Evolutionary conservation across 1,284 basidiomycete genomes (phyloP).

Genomic region (Sporisorium iseilematis-ciliati): DNA sequence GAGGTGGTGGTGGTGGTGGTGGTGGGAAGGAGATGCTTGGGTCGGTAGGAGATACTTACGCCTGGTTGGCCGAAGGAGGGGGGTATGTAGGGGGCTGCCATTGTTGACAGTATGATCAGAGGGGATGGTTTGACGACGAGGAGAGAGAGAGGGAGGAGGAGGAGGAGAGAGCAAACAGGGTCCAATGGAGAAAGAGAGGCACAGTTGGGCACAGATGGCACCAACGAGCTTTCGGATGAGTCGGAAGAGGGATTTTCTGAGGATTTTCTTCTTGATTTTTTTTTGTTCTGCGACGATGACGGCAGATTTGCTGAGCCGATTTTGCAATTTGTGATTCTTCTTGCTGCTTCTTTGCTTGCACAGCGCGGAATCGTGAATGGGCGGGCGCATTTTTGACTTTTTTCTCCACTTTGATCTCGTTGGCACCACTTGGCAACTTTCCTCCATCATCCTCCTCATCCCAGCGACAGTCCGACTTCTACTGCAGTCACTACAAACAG

Average conservation of each 20-base stretch:
- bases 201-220: no score
- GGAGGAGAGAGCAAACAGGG: not conserved
- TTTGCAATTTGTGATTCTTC: not conserved
- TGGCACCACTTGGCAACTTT: not conserved
- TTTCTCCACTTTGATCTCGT: constrained; percentile 13
- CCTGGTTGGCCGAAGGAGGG: constrained; percentile 53
- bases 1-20: constrained; percentile 4
- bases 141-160: not conserved
- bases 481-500: not conserved
- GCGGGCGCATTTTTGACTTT: no score
- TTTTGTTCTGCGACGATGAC: not conserved
- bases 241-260: not conserved
- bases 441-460: constrained; percentile 3
- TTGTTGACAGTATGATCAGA: not conserved
- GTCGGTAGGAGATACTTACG: constrained; percentile 52
- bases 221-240: not conserved
- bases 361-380: not conserved
- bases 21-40: constrained; percentile 25
- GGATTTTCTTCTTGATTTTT: constrained; percentile 12
- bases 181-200: not conserved
- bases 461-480: not conserved
- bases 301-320: no score
- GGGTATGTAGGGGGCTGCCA: constrained; percentile 34
- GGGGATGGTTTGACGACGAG: not conserved
- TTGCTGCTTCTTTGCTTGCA: not conserved